These are phyloP conservation scores for Annulohypoxylon maeteangense DNA, from an alignment of 495 filamentous ascomycete genomes.

Conservation along the genomic window DNA sequence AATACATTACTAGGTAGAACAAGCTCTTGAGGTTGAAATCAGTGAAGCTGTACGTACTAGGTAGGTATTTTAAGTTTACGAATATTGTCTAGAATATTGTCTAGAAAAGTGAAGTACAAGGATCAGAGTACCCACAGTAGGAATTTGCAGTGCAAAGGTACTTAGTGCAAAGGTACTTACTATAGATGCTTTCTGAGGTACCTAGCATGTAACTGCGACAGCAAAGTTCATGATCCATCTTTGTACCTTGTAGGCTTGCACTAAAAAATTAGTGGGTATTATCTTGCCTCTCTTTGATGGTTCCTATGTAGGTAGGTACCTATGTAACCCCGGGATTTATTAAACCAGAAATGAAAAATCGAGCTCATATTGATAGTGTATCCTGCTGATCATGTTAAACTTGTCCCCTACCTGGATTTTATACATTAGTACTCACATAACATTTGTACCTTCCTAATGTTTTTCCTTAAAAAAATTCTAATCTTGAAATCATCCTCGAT, in stretches of 20 bases:
- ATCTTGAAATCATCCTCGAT: not conserved
- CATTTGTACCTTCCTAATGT: too few relatives aligned
- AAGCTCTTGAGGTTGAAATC: not conserved
- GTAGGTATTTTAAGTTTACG: not conserved
- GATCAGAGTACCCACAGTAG: not conserved
- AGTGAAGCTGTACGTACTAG: not conserved
- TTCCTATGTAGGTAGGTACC: not conserved
- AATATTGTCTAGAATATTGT: not conserved
- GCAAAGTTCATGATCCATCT: not conserved
- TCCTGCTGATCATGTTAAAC: not conserved
- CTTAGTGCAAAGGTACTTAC: not conserved
- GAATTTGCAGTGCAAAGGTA: not conserved
- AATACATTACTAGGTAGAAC: not conserved
- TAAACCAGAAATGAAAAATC: not conserved
- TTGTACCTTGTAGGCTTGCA: not conserved
- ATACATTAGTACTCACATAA: not conserved
- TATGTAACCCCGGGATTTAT: not conserved
- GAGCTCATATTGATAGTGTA: not conserved
- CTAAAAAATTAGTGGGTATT: too few relatives aligned
- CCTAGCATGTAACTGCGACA: not conserved
- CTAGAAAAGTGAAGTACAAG: not conserved
- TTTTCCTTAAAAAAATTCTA: too few relatives aligned
- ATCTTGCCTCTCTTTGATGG: too few relatives aligned
- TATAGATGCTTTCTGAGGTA: not conserved
- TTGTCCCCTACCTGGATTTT: not conserved